phyloP scores from a whole-genome alignment of 495 filamentous ascomycete genomes.

The Neurospora sp. region DNA sequence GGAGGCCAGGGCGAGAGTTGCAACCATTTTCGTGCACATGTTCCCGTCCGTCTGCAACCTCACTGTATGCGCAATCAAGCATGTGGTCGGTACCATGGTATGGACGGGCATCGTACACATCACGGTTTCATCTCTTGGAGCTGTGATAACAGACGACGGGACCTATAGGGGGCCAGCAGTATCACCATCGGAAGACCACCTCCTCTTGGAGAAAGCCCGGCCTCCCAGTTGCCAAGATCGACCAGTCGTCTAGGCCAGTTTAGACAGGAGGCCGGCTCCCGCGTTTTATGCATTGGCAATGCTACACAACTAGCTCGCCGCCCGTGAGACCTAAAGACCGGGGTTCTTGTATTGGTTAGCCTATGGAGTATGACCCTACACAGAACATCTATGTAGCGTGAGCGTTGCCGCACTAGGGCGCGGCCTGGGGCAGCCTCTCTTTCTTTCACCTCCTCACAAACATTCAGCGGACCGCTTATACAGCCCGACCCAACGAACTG shows the following conservation, averaged over 20 bases:
- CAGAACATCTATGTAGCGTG: neutral
- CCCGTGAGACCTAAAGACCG: constrained; percentile 1
- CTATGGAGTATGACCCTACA: neutral
- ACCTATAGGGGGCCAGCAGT: constrained; percentile 1
- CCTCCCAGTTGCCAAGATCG: constrained; percentile 13
- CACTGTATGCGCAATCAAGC: neutral
- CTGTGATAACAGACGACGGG: neutral
- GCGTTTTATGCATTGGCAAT: constrained; percentile 11
- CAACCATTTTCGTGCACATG: neutral
- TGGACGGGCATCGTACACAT: neutral
- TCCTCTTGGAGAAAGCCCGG: constrained; percentile 9
- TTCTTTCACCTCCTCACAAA: neutral
- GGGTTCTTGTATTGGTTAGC: constrained; percentile 6
- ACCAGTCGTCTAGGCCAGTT: constrained; percentile 8
- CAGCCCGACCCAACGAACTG: neutral
- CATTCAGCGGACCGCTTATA: neutral
- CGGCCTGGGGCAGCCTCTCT: neutral
- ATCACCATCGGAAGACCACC: constrained; percentile 11
- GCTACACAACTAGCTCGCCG: constrained; percentile 3
- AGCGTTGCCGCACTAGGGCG: constrained; percentile 1
- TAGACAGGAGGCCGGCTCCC: constrained; percentile 26
- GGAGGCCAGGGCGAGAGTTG: neutral
- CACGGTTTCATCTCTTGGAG: neutral
- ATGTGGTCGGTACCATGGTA: neutral
- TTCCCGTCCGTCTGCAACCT: neutral